Evolutionary conservation across 1,284 basidiomycete genomes (phyloP).

Genomic region (Ceratobasidium papillatum): DNA sequence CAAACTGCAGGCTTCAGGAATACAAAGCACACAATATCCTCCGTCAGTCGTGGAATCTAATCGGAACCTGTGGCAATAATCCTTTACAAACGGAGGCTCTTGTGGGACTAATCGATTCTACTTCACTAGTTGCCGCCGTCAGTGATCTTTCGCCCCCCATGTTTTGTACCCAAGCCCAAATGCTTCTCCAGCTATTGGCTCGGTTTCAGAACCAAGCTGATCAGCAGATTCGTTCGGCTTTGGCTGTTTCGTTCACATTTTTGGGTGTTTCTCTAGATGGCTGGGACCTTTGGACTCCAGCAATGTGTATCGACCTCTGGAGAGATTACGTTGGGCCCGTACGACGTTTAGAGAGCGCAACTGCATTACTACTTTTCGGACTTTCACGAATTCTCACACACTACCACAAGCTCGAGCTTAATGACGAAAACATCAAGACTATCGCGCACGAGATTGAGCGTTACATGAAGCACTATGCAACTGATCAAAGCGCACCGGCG

Average conservation of each 20-base stretch:
- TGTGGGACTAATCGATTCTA: slow-evolving; percentile 4
- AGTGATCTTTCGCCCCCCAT: neutral
- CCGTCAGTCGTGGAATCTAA: neutral
- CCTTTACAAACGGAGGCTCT: neutral
- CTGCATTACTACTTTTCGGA: slow-evolving; percentile 1
- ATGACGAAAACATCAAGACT: slow-evolving; percentile 10
- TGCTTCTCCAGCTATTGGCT: neutral
- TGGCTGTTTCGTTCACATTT: slow-evolving; percentile 12
- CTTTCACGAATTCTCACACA: slow-evolving; percentile 9
- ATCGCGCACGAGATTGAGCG: slow-evolving; percentile 10
- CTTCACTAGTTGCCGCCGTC: neutral
- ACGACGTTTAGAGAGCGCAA: neutral
- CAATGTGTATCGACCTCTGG: neutral
- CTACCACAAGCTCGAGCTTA: neutral
- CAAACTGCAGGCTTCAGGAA: neutral
- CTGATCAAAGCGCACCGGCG: neutral
- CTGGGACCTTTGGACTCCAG: slow-evolving; percentile 12
- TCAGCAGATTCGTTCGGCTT: neutral
- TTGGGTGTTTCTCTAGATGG: slow-evolving; percentile 15
- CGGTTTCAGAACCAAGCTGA: neutral
- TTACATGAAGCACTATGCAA: neutral
- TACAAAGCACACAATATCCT: neutral
- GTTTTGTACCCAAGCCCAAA: neutral
- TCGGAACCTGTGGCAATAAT: neutral
- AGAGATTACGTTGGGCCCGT: neutral